These are phyloP conservation scores for Cyberlindnera veronae DNA, from an alignment of 805 yeast species.

Conservation along the genomic window DNA sequence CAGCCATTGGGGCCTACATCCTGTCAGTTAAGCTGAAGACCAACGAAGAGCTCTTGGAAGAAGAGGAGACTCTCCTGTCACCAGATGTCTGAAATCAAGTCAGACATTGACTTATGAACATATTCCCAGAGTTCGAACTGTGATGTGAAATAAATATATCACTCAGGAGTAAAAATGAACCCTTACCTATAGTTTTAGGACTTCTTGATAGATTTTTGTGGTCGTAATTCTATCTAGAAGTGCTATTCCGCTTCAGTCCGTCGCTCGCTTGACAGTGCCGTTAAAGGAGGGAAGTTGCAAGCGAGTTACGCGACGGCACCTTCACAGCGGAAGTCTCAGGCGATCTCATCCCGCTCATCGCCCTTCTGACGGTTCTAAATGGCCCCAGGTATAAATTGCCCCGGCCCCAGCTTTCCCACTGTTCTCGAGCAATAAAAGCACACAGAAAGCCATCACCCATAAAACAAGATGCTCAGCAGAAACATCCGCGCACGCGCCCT, in stretches of 20 bases:
- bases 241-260: too few species aligned
- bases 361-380: too few species aligned
- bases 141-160: too few species aligned
- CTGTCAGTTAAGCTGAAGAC: constrained; percentile 42
- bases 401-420: too few species aligned
- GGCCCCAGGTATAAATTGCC: too few species aligned
- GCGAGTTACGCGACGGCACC: not conserved
- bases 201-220: too few species aligned
- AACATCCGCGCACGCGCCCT: constrained; percentile 4
- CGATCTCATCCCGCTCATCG: not conserved
- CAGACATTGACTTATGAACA: too few species aligned
- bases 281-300: not conserved
- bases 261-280: not conserved
- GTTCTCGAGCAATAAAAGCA: too few species aligned
- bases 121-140: too few species aligned
- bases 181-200: too few species aligned
- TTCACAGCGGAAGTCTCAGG: not conserved
- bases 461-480: constrained; percentile 7
- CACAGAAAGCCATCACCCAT: not conserved
- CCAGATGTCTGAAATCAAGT: constrained; percentile 4
- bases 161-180: too few species aligned
- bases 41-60: constrained; percentile 34
- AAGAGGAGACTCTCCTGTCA: constrained; percentile 24
- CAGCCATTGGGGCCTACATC: constrained; percentile 44
- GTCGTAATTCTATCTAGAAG: too few species aligned